Base-by-base conservation (phyloP, 192 early-diverging fungal genomes). In the Coemansia sp. region DNA sequence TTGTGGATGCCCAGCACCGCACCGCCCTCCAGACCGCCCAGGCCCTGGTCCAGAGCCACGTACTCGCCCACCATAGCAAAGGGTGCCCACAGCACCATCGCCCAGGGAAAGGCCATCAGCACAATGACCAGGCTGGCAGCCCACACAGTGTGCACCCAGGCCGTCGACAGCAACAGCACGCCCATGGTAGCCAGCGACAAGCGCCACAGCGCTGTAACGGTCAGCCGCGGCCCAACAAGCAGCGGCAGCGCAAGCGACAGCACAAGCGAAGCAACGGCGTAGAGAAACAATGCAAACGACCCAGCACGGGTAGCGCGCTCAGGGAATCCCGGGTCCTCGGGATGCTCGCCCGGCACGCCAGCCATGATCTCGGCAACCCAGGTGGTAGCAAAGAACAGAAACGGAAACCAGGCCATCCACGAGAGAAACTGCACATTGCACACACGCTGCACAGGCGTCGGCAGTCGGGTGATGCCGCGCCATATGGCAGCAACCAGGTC, bases 381-480 rank as follows among this genome's bases (percentile, higher is more conserved):
- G 7, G 77, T 74, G 1, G 70, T 72, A 18, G 87, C 85, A 69
- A 95, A 98, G 66, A 96, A 97, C 23, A 98, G 73, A 64, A 96
- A 94, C 14, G 94, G 92, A 58, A 98, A 98, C 90, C 94, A 94
- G n/a, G 88, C 93, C 67, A 95, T 80, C 94, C 94, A 98, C 20
- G 88, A 84, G 79, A 93, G 94, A 40, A 98, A 89, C 60, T 98
- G 95, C 13, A 91, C 84, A 58, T 89, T 90, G 63, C 90, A 97
- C 15, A 98, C 78, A 38, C 80, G 71, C 50, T 89, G 87, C 9
- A 95, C 78, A 1, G 89, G 82, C 17, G 32, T 48, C 2, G 95
- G 93, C 37, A 97, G 60, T 14, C 60, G 46, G 9, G 24, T 26
- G 19, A 75, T 38, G 34, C 71, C 71, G 3, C 50, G 53, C 29